These are phyloP conservation scores for Hyphopichia wangnamkhiaoensis DNA, from an alignment of 1,139 yeast species.

Conservation along the genomic window DNA sequence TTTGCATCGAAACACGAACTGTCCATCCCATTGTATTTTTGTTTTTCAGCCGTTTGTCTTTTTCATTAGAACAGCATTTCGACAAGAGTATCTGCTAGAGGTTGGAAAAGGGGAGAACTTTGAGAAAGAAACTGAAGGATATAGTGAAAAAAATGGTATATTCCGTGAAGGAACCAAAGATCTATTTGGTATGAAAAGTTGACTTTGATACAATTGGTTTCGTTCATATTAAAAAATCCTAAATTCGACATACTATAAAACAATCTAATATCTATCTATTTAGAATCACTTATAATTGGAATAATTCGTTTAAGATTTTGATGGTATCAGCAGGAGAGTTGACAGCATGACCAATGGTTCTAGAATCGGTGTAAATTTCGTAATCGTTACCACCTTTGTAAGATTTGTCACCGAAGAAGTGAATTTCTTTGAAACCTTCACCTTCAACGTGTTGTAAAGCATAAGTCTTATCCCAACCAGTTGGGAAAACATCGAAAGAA, in stretches of 20 bases:
- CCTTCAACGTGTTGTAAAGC: slow-evolving; percentile 87
- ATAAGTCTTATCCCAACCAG: slow-evolving; percentile 99
- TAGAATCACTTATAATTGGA: slow-evolving; percentile 41
- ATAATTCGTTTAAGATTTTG: slow-evolving; percentile 78
- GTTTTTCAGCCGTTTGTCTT: too few species aligned
- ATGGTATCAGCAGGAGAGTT: slow-evolving; percentile 86
- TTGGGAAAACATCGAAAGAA: slow-evolving; percentile 98
- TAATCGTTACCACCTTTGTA: slow-evolving; percentile 98
- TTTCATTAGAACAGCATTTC: too few species aligned
- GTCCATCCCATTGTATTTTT: too few species aligned
- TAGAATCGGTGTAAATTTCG: slow-evolving; percentile 86
- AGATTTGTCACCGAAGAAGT: slow-evolving; percentile 98
- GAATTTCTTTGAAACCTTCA: slow-evolving; percentile 84
- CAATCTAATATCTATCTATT: not conserved
- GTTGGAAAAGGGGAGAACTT: too few species aligned
- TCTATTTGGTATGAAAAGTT: too few species aligned
- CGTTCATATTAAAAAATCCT: too few species aligned
- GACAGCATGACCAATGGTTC: slow-evolving; percentile 96
- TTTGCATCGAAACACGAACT: too few species aligned
- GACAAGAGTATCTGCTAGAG: too few species aligned
- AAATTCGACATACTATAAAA: slow-evolving; percentile 2
- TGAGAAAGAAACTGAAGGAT: too few species aligned
- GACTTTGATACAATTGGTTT: too few species aligned
- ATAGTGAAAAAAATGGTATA: too few species aligned
- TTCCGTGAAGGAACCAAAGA: too few species aligned